Percentiles rank a stretch among this genome's conserved stretches.
Evolutionary conservation across 2,329 filamentous ascomycete genomes (phyloP).

Genomic region (Penicillium capsulatum): DNA sequence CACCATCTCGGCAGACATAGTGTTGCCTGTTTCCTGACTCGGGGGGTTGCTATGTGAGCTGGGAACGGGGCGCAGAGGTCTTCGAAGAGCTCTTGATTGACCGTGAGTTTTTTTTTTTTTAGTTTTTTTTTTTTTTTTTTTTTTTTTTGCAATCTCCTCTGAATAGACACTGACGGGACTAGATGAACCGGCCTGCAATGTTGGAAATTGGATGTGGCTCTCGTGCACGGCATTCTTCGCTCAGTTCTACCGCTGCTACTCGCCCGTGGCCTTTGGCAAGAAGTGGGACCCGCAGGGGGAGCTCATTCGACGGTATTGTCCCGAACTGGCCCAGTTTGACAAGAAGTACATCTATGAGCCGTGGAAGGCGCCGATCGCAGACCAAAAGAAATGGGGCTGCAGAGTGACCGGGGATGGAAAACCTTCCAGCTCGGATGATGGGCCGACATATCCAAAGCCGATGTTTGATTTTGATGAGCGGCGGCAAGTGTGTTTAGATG

Average conservation of each 20-base stretch:
- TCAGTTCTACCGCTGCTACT: slow-evolving; percentile 33
- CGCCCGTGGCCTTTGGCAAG: slow-evolving; percentile 66
- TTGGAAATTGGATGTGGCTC: slow-evolving; percentile 49
- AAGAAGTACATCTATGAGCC: slow-evolving; percentile 75
- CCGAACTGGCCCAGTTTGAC: slow-evolving; percentile 59
- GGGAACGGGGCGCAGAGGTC: slow-evolving; percentile 73
- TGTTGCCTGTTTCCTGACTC: slow-evolving; percentile 76
- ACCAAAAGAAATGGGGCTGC: slow-evolving; percentile 66
- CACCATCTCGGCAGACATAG: slow-evolving; percentile 73
- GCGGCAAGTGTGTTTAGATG: slow-evolving; percentile 59
- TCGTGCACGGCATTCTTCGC: slow-evolving; percentile 68
- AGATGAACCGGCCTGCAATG: slow-evolving; percentile 27
- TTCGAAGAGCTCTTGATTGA: slow-evolving; percentile 74
- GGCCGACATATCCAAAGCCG: slow-evolving; percentile 61
- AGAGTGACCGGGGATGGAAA: slow-evolving; percentile 55
- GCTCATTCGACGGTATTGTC: slow-evolving; percentile 63
- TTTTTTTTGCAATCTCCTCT: too few species aligned
- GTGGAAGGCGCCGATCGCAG: slow-evolving; percentile 65
- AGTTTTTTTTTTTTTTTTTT: too few species aligned
- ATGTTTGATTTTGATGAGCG: slow-evolving; percentile 71
- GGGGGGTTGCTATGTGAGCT: slow-evolving; percentile 75
- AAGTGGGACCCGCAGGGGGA: slow-evolving; percentile 67
- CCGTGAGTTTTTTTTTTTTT: slow-evolving; percentile 31
- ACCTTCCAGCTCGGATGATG: slow-evolving; percentile 41
- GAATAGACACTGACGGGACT: not conserved